phyloP scores from a whole-genome alignment of 805 yeast species.

The Saturnispora bothae region DNA sequence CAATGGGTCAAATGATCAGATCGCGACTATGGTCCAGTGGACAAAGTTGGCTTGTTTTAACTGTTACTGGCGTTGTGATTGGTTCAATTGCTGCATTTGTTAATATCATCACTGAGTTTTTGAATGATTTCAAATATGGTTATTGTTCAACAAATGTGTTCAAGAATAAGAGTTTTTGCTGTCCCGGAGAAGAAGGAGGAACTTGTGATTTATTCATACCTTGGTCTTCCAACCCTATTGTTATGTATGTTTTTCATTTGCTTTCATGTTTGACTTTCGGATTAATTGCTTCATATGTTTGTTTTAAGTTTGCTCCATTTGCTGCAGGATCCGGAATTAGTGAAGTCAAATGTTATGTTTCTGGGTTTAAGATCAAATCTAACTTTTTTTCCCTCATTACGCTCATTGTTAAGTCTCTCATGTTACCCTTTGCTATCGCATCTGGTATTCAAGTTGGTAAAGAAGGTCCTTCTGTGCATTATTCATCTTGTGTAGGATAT shows the following conservation, averaged over 20 bases:
- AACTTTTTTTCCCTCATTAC: conserved; percentile 72
- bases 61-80: conserved; percentile 62
- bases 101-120: conserved; percentile 75
- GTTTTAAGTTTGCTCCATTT: conserved; percentile 63
- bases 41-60: conserved; percentile 65
- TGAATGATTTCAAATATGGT: conserved; percentile 72
- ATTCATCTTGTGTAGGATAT: conserved; percentile 93
- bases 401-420: conserved; percentile 61
- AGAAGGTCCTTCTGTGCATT: conserved; percentile 97
- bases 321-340: conserved; percentile 98
- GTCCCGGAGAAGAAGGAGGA: conserved; percentile 39
- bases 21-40: conserved; percentile 21
- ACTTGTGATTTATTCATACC: conserved; percentile 58
- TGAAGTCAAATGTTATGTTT: conserved; percentile 87
- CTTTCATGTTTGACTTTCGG: conserved; percentile 53
- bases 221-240: conserved; percentile 41
- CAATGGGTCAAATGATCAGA: conserved; percentile 7
- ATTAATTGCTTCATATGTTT: conserved; percentile 53
- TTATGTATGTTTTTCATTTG: conserved; percentile 51
- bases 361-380: conserved; percentile 65
- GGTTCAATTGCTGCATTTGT: conserved; percentile 79
- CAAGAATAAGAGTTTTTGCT: conserved; percentile 68
- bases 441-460: conserved; percentile 92
- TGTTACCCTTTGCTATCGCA: conserved; percentile 84
- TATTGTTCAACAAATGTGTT: conserved; percentile 63